A percentile compares a stretch with the other conserved stretches of the same genome.
Conservation (phyloP, 2,329 filamentous ascomycete species). For the Cladosporium sphaerospermum region DNA sequence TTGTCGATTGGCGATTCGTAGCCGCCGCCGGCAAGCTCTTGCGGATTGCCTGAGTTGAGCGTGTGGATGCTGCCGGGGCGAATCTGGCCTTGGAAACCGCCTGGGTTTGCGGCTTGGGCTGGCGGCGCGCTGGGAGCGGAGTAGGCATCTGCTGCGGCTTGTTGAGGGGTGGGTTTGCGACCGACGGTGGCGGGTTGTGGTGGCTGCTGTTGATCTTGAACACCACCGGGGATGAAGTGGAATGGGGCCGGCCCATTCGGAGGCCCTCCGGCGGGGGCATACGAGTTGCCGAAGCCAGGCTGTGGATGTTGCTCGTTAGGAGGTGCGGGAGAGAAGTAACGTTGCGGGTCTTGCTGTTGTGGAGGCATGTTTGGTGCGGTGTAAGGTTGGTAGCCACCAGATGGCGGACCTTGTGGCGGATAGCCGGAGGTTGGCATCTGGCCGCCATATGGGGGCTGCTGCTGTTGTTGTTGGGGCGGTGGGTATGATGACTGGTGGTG, state of each 20-base stretch:
- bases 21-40: constrained; percentile 42
- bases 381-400: constrained; percentile 19
- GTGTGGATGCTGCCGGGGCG: constrained; percentile 34
- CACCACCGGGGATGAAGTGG: constrained; percentile 32
- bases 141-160: constrained; percentile 14
- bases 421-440: constrained; percentile 20
- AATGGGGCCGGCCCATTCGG: constrained; percentile 26
- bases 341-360: constrained; percentile 29
- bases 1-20: constrained; percentile 44
- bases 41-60: constrained; percentile 35
- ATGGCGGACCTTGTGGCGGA: constrained; percentile 22
- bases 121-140: constrained; percentile 15
- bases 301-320: constrained; percentile 24
- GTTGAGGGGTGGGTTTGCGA: constrained; percentile 24
- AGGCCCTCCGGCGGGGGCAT: constrained; percentile 12
- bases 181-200: constrained; percentile 18
- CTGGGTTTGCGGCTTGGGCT: constrained; percentile 26
- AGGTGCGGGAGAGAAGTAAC: constrained; percentile 34
- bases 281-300: constrained; percentile 2
- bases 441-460: constrained; percentile 22
- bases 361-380: constrained; percentile 15
- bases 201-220: constrained; percentile 20
- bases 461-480: constrained; percentile 15
- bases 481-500: constrained; percentile 12
- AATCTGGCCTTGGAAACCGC: constrained; percentile 32